Percentiles rank a stretch among this genome's conserved stretches.
phyloP scores from a whole-genome alignment of 495 filamentous ascomycete species.

The Penicillium bovifimosum region DNA sequence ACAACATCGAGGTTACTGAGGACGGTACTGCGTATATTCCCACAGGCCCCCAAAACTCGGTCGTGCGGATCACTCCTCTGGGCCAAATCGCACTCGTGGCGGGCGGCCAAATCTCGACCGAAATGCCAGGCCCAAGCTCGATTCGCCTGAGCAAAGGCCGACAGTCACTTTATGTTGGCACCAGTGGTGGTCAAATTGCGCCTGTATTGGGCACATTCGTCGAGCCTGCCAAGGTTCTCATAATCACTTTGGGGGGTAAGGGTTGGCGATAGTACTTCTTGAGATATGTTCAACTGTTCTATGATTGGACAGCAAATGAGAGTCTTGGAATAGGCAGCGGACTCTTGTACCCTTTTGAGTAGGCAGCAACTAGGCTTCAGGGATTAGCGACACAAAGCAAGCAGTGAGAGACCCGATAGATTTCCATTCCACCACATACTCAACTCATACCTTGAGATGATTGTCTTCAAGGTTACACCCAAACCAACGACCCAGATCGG shows the following conservation, averaged over 20 bases:
- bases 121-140: constrained; percentile 25
- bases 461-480: too few species aligned
- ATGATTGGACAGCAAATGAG: too few species aligned
- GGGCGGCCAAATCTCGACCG: constrained; percentile 22
- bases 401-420: too few species aligned
- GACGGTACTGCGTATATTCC: constrained; percentile 37
- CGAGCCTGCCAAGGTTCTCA: constrained; percentile 30
- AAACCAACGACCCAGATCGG: too few species aligned
- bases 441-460: too few species aligned
- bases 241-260: constrained; percentile 13
- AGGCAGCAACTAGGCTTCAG: too few species aligned
- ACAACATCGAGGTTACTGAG: constrained; percentile 29
- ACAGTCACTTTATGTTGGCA: constrained; percentile 25
- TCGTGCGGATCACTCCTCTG: constrained; percentile 21
- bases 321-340: too few species aligned
- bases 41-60: constrained; percentile 26
- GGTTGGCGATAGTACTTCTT: too few species aligned
- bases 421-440: too few species aligned
- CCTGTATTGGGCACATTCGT: constrained; percentile 24
- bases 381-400: too few species aligned
- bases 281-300: too few species aligned
- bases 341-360: too few species aligned
- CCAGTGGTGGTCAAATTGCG: constrained; percentile 25
- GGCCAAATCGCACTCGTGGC: constrained; percentile 25
- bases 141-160: constrained; percentile 19